Evolutionary conservation across 2,329 filamentous ascomycete species (phyloP), one percentile per base, ranked within the genome.

Genomic region (Fusarium acutatum): DNA sequence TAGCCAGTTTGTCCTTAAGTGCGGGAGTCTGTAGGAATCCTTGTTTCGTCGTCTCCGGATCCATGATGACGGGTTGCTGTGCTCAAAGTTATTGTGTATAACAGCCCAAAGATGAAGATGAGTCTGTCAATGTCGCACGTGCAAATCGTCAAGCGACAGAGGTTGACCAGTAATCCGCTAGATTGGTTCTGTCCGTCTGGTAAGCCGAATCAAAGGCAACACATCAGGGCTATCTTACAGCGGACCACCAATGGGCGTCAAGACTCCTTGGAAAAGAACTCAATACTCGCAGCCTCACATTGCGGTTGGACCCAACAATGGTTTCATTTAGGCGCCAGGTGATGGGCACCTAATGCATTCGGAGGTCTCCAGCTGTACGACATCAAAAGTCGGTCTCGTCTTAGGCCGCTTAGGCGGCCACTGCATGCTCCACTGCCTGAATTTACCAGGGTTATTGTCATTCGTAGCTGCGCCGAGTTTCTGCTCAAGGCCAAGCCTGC

Each of bases 1-100:
- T 77, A 24, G 73, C 72, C 34, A 83, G 68, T 56, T 74, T 78
- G 24, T 72, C 65, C 53, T 81, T 75, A 35, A 80, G 72, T 14
- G 41, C 54, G 30, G 75, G 60, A 38, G 47, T 67, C 47, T 71
- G 69, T 43, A 61, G 65, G 47, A 64, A 64, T 60, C 63, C 52
- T 32, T 65, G 64, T 49, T 71, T 58, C 26, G 61, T 59, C 20
- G 60, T 57, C 20, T 72, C 72, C 46, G 63, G 46, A 34, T 76
- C 69, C 77, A 78, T 79, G 50, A 30, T 64, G 24, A 43, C 49
- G 47, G 43, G 28, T 49, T 57, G 64, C 40, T 62, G 49, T 34
- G 40, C 54, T 60, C 46, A 59, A 44, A 59, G 47, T 62, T 67
- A 58, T 67, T 58, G 52, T 67, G 41, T 56, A 41, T 61, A 40